Evolutionary conservation across 2,329 filamentous ascomycete species (phyloP).

Genomic region (Colletotrichum nymphaeae): DNA sequence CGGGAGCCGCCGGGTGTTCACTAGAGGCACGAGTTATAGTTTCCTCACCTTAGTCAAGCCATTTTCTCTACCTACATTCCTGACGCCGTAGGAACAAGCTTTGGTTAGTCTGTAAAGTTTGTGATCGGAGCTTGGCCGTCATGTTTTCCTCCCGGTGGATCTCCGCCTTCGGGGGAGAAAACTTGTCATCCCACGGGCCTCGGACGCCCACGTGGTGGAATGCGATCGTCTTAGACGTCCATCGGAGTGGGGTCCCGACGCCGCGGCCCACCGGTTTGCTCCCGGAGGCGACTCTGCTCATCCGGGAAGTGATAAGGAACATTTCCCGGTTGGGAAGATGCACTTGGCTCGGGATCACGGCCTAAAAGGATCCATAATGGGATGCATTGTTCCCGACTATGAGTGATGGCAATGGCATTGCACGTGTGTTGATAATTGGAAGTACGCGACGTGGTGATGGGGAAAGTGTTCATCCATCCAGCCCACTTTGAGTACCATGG

Average conservation of each 20-base stretch:
- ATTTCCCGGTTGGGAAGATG: accelerated
- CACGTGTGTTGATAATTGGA: conserved; percentile 1
- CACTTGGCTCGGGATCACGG: background rate
- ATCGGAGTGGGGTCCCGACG: conserved; percentile 16
- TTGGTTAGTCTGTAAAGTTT: background rate
- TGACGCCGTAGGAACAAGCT: background rate
- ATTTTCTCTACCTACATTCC: background rate
- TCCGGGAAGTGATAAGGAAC: background rate
- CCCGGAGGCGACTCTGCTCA: background rate
- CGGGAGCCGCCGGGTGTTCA: background rate
- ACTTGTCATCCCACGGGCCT: background rate
- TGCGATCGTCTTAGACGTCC: conserved; percentile 25
- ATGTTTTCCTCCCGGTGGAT: background rate
- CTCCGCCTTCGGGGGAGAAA: conserved; percentile 7
- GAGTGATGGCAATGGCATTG: background rate
- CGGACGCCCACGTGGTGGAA: conserved; percentile 19
- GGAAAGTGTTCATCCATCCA: background rate
- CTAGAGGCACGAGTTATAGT: background rate
- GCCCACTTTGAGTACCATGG: background rate
- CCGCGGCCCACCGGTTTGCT: conserved; percentile 1
- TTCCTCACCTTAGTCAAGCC: background rate
- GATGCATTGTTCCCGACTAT: no score
- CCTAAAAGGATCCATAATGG: background rate
- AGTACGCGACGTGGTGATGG: background rate
- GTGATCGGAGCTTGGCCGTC: background rate